Evolutionary conservation across 148 eudicot species (phyloP).

Genomic region (Hydrangea macrophylla): DNA sequence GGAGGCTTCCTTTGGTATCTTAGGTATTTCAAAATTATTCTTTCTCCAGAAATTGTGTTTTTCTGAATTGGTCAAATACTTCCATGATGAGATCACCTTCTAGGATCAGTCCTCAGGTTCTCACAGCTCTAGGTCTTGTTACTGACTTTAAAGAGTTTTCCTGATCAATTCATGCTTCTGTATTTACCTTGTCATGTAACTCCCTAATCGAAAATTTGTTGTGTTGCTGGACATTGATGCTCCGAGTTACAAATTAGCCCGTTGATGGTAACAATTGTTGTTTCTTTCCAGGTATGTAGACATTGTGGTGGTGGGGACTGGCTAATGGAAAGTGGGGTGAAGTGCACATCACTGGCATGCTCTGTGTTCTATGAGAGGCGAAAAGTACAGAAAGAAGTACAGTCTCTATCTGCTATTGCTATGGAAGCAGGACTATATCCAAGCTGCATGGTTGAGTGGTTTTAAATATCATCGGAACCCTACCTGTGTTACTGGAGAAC

Average conservation of each 20-base stretch:
- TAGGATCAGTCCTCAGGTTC: not conserved
- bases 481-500: not conserved
- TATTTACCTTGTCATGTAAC: too few relatives aligned
- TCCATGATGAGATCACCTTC: not conserved
- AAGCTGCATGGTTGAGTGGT: constrained; percentile 87
- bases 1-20: not conserved
- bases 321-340: constrained; percentile 78
- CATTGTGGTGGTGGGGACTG: constrained; percentile 98
- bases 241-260: not conserved
- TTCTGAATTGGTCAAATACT: too few relatives aligned
- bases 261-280: not conserved
- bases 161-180: too few relatives aligned
- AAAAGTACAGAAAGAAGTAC: constrained; percentile 81
- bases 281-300: constrained; percentile 67
- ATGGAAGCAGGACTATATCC: constrained; percentile 67
- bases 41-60: not conserved
- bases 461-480: constrained; percentile 25
- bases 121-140: not conserved
- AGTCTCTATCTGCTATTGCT: constrained; percentile 58
- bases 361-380: constrained; percentile 78
- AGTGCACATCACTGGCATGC: constrained; percentile 86
- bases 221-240: not conserved
- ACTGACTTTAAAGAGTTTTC: not conserved
- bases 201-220: not conserved
- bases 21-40: not conserved